phyloP scores from a whole-genome alignment of 140 eudicot genomes.

The Cichorium intybus region DNA sequence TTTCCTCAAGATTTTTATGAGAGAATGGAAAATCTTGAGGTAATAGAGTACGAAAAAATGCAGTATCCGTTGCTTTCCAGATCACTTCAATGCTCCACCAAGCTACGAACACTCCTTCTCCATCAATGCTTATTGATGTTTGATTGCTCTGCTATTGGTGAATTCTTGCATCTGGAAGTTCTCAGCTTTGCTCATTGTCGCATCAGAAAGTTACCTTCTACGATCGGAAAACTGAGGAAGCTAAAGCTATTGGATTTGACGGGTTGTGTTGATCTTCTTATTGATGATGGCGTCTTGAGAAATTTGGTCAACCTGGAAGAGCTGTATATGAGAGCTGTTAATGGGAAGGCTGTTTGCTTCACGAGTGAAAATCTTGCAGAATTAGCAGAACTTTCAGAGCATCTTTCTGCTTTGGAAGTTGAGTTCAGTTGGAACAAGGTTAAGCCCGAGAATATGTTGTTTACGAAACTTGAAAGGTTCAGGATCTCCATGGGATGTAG shows the following conservation, averaged over 20 bases:
- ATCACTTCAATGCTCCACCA: constrained; percentile 5
- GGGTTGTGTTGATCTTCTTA: neutral
- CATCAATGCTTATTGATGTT: neutral
- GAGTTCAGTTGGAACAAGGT: neutral
- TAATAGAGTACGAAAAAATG: neutral
- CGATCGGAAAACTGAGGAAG: neutral
- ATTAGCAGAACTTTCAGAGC: neutral
- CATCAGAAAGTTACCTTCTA: neutral
- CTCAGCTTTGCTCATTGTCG: constrained; percentile 1
- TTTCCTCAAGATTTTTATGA: constrained; percentile 8
- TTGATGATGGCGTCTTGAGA: neutral
- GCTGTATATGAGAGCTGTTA: constrained; percentile 2
- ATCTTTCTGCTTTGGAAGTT: neutral
- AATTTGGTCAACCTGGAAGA: neutral
- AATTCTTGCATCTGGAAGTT: neutral
- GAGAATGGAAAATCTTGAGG: constrained; percentile 2
- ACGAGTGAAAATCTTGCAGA: neutral
- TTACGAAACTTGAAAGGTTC: constrained; percentile 1
- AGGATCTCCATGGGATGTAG: neutral
- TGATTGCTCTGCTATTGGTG: neutral
- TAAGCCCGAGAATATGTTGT: neutral
- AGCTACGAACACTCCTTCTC: constrained; percentile 15
- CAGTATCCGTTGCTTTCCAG: neutral
- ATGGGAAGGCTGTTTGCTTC: too few relatives aligned
- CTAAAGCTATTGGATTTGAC: neutral